Evolutionary conservation across 1,139 yeast genomes (phyloP), one percentile per base, ranked within the genome.

Genomic region (Yamadazyma aaseri): DNA sequence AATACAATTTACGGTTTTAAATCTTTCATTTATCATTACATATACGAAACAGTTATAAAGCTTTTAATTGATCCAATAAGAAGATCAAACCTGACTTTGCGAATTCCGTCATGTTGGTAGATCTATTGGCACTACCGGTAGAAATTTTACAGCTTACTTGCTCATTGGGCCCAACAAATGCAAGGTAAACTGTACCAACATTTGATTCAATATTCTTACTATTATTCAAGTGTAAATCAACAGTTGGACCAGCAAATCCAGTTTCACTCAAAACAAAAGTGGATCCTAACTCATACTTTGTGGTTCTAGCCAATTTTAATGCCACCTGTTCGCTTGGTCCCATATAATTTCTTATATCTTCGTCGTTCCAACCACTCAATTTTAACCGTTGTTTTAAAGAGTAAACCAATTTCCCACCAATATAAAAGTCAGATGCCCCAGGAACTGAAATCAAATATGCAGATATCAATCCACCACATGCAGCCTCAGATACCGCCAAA

Each of bases 281-380:
- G 6, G 89, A 79, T 0, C 95, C 95, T 43, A 86, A 70, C 54
- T 86, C 96, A 44, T 86, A 76, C 51, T 82, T 72, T 36, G 89
- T 68, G 40, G 86, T 86, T 36, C 96, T 65, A 2, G 96, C 95
- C 48, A 86, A 65, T 48, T 85, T 73, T 38, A 79, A 56, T 1
- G 86, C 95, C 17, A 86, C 95, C 33, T 71, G 75, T 51, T 82
- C 87, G 30, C 84, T 74, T 2, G 96, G 95, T 0, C 95, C 96
- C 41, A 89, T 83, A 50, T 84, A 86, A 38, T 70, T 68, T 24
- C 70, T 58, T 18, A 86, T 82, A 34, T 86, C 95, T 21, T 72
- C 71, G 32, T 76, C 76, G 12, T 79, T 65, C 94, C 95, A 86
- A 0, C 96, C 96, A 5, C 85, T 73, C 16, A 85, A 68, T 49